phyloP scores from a whole-genome alignment of 1,139 yeast species.

The Yamadazyma spencermartinsiae region DNA sequence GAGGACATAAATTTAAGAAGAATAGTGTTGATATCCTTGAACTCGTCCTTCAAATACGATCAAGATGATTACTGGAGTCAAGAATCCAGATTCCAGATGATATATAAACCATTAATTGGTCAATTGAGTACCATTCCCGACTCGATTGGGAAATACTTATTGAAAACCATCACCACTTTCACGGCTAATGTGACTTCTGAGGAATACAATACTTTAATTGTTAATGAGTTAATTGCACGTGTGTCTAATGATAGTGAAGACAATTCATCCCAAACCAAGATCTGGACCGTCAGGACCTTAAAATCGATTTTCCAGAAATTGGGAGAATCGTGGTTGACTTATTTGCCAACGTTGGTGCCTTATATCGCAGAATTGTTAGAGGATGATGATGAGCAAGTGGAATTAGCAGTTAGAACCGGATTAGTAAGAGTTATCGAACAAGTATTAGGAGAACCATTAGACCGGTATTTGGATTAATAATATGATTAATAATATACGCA shows the following conservation, averaged over 20 bases:
- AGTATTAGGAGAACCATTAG: slow-evolving; percentile 92
- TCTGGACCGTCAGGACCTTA: slow-evolving; percentile 81
- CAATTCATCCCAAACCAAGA: slow-evolving; percentile 43
- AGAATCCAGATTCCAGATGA: slow-evolving; percentile 75
- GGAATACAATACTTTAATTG: slow-evolving; percentile 66
- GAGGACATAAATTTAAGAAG: slow-evolving; percentile 64
- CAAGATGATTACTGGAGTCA: slow-evolving; percentile 95
- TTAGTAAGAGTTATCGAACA: slow-evolving; percentile 88
- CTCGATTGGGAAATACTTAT: slow-evolving; percentile 71
- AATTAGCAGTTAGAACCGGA: slow-evolving; percentile 88
- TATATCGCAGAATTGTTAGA: slow-evolving; percentile 92
- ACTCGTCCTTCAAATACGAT: slow-evolving; percentile 81
- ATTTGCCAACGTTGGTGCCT: slow-evolving; percentile 93
- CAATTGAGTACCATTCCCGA: slow-evolving; percentile 72
- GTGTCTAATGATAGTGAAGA: slow-evolving; percentile 38
- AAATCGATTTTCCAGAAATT: slow-evolving; percentile 84
- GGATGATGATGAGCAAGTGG: slow-evolving; percentile 93
- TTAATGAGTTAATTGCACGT: slow-evolving; percentile 37
- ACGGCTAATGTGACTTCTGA: slow-evolving; percentile 76
- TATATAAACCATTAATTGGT: slow-evolving; percentile 58
- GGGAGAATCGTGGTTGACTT: slow-evolving; percentile 91
- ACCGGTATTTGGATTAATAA: slow-evolving; percentile 71
- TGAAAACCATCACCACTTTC: slow-evolving; percentile 75
- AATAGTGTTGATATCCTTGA: slow-evolving; percentile 66
- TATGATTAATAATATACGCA: slow-evolving; percentile 16